Base-by-base conservation (phyloP, 2,329 filamentous ascomycete genomes). In the Stachybotrys echinatus region DNA sequence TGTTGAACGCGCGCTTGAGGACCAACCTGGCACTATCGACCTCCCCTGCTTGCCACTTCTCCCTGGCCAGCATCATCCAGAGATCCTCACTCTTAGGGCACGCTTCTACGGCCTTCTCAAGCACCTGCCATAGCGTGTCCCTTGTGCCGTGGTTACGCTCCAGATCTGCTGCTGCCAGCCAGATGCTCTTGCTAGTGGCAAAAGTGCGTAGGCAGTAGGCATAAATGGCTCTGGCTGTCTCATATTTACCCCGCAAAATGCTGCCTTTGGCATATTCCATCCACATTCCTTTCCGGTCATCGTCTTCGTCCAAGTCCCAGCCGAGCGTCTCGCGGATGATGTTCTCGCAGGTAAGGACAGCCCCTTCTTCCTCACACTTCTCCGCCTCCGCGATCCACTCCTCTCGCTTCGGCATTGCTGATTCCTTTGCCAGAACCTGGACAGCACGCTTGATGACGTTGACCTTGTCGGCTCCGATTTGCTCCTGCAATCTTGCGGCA, bases 381-480 rank as follows among this genome's bases (percentile, higher is more conserved):
- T 99, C 94, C 0, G 94, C 95, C 67, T 97, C 91, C 5, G 82
- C 79, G 48, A 99, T 95, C 94, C 94, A 99, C 58, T 96, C 92
- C 65, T 99, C 94, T 39, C 95, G 86, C 69, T 95, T 95, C 38
- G 94, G 82, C 95, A 99, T 99, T 12, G 94, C 92, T 23, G 89
- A 92, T 62, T 95, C 91, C 61, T 91, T 90, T 37, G 86, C 90
- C 27, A 99, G 77, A 19, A 91, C 85, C 62, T 95, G 89, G 27
- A 96, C 84, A 42, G 89, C 94, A 73, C 90, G 88, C 66, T 94
- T 92, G 89, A 99, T 96, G 50, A 97, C 89, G 60, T 90, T 95
- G 61, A 92, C 82, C 71, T 88, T 91, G 48, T 80, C 78, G 19
- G 83, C 84, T 21, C 91, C 92, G 23, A 85, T 74, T 67, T 95